Evolutionary conservation across 768 basidiomycete species (phyloP), one percentile per base, ranked within the genome.

Genomic region (Boletus reticulatus): DNA sequence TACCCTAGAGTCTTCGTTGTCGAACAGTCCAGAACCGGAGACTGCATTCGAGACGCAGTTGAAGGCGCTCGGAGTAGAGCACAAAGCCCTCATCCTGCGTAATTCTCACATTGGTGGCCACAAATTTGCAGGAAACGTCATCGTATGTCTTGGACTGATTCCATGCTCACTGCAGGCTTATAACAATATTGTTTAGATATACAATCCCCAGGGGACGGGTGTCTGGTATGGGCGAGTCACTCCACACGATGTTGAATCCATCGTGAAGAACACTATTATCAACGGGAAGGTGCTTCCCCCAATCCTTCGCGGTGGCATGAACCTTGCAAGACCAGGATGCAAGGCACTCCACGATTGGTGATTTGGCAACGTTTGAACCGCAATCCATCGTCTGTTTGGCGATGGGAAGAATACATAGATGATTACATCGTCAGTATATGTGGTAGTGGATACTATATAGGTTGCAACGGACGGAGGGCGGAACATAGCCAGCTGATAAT

Each of bases 171-270:
- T 32, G 5, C 5, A 27, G 24, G 32, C 14, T 56, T 5, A 45
- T 45, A 41, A 34, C 17, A 52, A 45, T 48, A 12, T 32, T 37
- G 13, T 13, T 19, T 63, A 94, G 89, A 91, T 98, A 66, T 87
- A 92, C 71, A 91, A 85, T 44, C 94, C 94, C 0, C 81, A 84
- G 53, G 94, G 94, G 20, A 82, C 89, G 22, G 84, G 86, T 38
- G 80, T 98, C 29, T 98, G 94, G 87, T 98, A 98, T 64, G 96
- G 96, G 20, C 86, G 96, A 24, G 94, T 97, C 7, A 88, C 89
- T 24, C 87, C 95, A 9, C 88, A 93, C 67, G 90, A 96, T 65
- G 89, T 94, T 47, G 85, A 88, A 56, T 82, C 87, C 6, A 86
- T 95, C 52, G 92, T 94, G 45, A 81, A 85, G 61, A 88, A 92